Evolutionary conservation across 1,284 basidiomycete species (phyloP), one percentile per base, ranked within the genome.

Genomic region (Taiwanofungus camphoratus): DNA sequence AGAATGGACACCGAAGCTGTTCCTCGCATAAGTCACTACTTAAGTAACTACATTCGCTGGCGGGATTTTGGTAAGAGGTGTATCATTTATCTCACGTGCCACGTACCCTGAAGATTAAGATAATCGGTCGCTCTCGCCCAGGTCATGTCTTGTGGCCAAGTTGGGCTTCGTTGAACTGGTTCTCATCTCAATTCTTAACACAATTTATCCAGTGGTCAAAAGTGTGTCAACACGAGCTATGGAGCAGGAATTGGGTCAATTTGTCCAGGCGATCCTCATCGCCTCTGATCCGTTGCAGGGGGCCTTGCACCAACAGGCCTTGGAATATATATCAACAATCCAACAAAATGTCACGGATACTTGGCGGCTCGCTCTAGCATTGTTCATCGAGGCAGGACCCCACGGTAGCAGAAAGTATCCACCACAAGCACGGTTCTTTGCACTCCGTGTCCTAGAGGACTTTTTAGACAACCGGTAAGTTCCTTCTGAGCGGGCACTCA

Each of bases 401-500:
- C 76, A 79, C 52, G 80, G 80, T 22, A 55, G 63, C 23, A 70
- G 77, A 56, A 87, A 82, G 64, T 78, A 90, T 62, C 77, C 79
- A 18, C 64, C 79, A 35, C 80, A 92, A 57, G 87, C 78, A 31
- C 76, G 92, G 44, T 87, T 94, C 68, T 93, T 88, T 63, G 88
- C 85, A 19, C 69, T 95, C 52, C 79, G 89, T 48, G 79, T 95
- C 44, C 65, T 95, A 45, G 88, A 92, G 50, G 88, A 92, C 43
- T 91, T 89, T 58, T 72, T 94, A 48, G 87, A 89, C 55, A 84
- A 83, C 63, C 76, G 82, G 90, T 90, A 62, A 70, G 87, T 69
- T 36, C 4, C 21, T 19, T 37, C 9, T 18, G 6, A 3, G 20
- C 20, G 16, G 15, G 27, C 18, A 5, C 5, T 6, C 19, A 11